Percentiles rank a stretch among this genome's conserved stretches.
Conservation (phyloP, 306 rosid genomes). For the Myrica gale region DNA sequence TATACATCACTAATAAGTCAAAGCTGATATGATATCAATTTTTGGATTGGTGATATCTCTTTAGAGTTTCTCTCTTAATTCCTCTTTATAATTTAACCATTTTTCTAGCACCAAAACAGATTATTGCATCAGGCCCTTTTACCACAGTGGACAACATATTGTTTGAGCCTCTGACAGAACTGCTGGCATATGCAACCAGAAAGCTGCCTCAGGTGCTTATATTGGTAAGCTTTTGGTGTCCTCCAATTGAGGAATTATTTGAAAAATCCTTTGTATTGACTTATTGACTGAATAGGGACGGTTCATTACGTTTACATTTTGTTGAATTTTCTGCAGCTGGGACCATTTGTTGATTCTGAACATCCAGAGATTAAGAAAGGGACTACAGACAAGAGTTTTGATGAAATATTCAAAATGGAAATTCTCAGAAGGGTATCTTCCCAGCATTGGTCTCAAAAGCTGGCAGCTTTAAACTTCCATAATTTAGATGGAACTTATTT, state of each 20-base stretch:
- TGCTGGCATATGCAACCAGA: slow-evolving; percentile 78
- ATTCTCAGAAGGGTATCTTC: slow-evolving; percentile 66
- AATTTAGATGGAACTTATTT: slow-evolving; percentile 1
- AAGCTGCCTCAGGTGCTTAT: slow-evolving; percentile 75
- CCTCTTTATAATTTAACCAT: slow-evolving; percentile 7
- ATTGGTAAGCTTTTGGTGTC: slow-evolving; percentile 48
- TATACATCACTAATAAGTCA: neutral
- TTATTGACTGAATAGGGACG: slow-evolving; percentile 9
- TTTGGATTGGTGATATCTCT: neutral
- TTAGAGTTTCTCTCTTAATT: slow-evolving; percentile 17
- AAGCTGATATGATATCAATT: slow-evolving; percentile 12
- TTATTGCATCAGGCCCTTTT: slow-evolving; percentile 91
- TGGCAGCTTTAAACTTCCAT: neutral
- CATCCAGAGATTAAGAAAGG: slow-evolving; percentile 87
- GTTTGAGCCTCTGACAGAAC: slow-evolving; percentile 82
- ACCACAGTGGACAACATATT: slow-evolving; percentile 82
- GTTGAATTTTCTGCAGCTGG: slow-evolving; percentile 56
- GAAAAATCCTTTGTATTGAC: neutral
- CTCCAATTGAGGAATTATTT: neutral
- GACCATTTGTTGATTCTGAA: slow-evolving; percentile 90
- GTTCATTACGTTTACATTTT: slow-evolving; percentile 21
- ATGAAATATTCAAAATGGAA: slow-evolving; percentile 68
- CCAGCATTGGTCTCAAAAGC: neutral
- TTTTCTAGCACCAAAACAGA: slow-evolving; percentile 46
- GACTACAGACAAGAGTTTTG: slow-evolving; percentile 62